Percentiles rank a stretch among this genome's conserved stretches.
phyloP scores from a whole-genome alignment of 2,329 filamentous ascomycete species.

The Stagonosporopsis vannaccii region DNA sequence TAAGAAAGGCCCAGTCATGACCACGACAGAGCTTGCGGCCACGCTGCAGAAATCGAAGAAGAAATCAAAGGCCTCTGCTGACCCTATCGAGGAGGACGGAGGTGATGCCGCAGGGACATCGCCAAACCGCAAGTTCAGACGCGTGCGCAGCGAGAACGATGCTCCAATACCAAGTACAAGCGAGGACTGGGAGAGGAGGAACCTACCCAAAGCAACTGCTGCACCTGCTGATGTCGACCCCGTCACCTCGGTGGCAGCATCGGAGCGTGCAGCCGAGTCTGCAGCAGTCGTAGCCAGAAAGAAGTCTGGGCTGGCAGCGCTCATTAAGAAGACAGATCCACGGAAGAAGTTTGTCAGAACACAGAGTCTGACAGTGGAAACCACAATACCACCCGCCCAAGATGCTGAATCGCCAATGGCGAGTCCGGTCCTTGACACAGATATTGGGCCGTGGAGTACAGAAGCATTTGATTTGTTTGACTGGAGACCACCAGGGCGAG shows the following conservation, averaged over 20 bases:
- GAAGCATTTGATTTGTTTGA: slow-evolving; percentile 73
- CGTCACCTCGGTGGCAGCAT: background rate
- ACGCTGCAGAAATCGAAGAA: slow-evolving; percentile 32
- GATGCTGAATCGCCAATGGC: slow-evolving; percentile 27
- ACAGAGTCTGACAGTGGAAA: slow-evolving; percentile 39
- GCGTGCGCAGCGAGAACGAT: slow-evolving; percentile 44
- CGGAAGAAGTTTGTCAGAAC: slow-evolving; percentile 38
- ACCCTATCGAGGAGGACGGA: slow-evolving; percentile 39
- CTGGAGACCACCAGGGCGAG: slow-evolving; percentile 58
- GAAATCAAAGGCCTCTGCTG: slow-evolving; percentile 10
- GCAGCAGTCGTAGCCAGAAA: slow-evolving; percentile 11
- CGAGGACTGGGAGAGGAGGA: slow-evolving; percentile 40
- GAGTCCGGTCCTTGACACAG: slow-evolving; percentile 56
- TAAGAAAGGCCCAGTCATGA: slow-evolving; percentile 35
- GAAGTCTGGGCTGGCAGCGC: slow-evolving; percentile 31
- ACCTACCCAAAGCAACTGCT: slow-evolving; percentile 23
- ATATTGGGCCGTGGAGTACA: slow-evolving; percentile 71
- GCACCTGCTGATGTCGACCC: background rate
- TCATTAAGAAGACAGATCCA: slow-evolving; percentile 44
- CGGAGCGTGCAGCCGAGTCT: slow-evolving; percentile 5
- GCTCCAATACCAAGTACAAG: slow-evolving; percentile 40
- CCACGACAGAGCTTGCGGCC: slow-evolving; percentile 37
- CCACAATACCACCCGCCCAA: slow-evolving; percentile 17
- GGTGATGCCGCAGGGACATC: background rate
- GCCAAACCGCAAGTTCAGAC: slow-evolving; percentile 29